Conservation (phyloP, 345 rosid species). For the Gossypium rotundifolium region DNA sequence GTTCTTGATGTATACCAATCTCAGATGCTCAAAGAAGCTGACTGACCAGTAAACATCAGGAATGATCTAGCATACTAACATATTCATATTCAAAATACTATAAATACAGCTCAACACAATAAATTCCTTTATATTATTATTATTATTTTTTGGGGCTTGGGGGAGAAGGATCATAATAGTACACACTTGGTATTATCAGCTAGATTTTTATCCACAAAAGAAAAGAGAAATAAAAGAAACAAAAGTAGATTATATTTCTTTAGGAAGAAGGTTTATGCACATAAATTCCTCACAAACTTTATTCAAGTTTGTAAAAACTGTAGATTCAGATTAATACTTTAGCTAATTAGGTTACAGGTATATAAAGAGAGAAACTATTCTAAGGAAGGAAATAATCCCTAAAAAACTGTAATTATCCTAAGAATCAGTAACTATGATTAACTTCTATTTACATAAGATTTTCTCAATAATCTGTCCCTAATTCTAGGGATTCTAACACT, state of each 20-base stretch:
- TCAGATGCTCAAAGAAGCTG: background rate
- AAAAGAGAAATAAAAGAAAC: too few species aligned
- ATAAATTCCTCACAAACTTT: background rate
- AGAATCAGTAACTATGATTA: too few species aligned
- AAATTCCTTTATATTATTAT: too few species aligned
- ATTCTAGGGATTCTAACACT: too few species aligned
- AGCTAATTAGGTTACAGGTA: too few species aligned
- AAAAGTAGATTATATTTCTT: background rate
- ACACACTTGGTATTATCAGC: background rate
- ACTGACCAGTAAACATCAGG: background rate
- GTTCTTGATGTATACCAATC: background rate
- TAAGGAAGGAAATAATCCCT: too few species aligned
- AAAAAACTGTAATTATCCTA: too few species aligned
- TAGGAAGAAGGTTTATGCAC: background rate
- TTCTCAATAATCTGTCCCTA: too few species aligned
- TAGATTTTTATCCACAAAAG: background rate
- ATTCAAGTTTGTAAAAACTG: too few species aligned
- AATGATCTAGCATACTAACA: background rate
- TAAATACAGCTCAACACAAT: background rate
- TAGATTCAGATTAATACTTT: too few species aligned
- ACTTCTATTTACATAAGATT: too few species aligned
- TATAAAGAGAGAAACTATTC: too few species aligned
- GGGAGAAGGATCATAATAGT: background rate
- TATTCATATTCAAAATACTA: background rate
- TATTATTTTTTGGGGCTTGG: fast-evolving